Evolutionary conservation across 2,329 filamentous ascomycete species (phyloP).

Genomic region (Apiospora arundinis): DNA sequence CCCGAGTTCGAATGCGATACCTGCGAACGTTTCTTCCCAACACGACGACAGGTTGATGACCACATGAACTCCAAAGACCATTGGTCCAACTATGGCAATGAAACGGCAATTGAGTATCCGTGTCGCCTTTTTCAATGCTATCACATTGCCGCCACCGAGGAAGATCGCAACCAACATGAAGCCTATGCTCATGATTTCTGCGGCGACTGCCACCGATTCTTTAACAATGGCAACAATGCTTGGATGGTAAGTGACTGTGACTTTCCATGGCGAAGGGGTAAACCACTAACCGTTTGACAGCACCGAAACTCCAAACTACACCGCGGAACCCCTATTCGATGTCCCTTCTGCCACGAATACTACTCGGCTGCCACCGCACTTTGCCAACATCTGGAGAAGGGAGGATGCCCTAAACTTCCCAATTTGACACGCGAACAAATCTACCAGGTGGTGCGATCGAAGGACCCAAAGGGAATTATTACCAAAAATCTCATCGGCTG

Average conservation of each 20-base stretch:
- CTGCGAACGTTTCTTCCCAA: slow-evolving; percentile 22
- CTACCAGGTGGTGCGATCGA: slow-evolving; percentile 49
- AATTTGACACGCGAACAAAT: slow-evolving; percentile 55
- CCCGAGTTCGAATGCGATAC: slow-evolving; percentile 31
- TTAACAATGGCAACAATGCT: slow-evolving; percentile 40
- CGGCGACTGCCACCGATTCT: slow-evolving; percentile 40
- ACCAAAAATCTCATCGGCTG: slow-evolving; percentile 58
- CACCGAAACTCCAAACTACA: slow-evolving; percentile 62
- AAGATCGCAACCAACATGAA: slow-evolving; percentile 36
- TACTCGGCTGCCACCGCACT: slow-evolving; percentile 61
- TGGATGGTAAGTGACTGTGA: slow-evolving; percentile 36
- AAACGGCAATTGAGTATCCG: slow-evolving; percentile 13
- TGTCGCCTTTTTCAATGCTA: slow-evolving; percentile 36
- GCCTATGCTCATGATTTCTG: slow-evolving; percentile 42
- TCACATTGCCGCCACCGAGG: slow-evolving; percentile 27
- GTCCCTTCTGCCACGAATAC: slow-evolving; percentile 59
- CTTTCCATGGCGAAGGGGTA: background rate
- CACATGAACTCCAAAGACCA: background rate
- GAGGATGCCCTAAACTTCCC: slow-evolving; percentile 54
- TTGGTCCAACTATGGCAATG: background rate
- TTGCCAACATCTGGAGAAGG: slow-evolving; percentile 61
- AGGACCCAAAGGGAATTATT: slow-evolving; percentile 56
- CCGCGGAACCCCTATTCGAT: slow-evolving; percentile 49
- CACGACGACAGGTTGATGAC: background rate
- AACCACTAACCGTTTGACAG: slow-evolving; percentile 40